phyloP scores from a whole-genome alignment of 352 stramenopile species.

The Blastocystis sp. region DNA sequence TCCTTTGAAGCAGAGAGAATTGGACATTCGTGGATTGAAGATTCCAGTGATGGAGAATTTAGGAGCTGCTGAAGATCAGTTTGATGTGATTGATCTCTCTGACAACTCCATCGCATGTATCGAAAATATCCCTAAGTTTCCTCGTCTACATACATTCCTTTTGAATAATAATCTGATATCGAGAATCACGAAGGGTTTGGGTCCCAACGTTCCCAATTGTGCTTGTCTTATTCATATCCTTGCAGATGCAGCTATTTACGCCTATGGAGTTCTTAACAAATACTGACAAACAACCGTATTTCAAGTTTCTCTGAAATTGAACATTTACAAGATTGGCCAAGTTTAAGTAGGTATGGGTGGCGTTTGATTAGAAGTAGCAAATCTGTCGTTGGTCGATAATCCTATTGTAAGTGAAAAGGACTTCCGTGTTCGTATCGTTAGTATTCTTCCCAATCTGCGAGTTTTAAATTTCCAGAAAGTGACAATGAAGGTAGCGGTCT shows the following conservation, averaged over 20 bases:
- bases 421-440: constrained; percentile 44
- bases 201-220: constrained; percentile 42
- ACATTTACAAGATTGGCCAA: constrained; percentile 59
- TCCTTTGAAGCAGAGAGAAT: constrained; percentile 49
- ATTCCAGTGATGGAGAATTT: constrained; percentile 66
- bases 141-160: constrained; percentile 49
- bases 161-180: constrained; percentile 51
- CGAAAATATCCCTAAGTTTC: constrained; percentile 66
- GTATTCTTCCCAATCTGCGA: constrained; percentile 54
- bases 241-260: background rate
- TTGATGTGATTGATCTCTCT: constrained; percentile 63
- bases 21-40: constrained; percentile 54
- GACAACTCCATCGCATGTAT: constrained; percentile 61
- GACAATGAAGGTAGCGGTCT: constrained; percentile 3
- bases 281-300: constrained; percentile 67
- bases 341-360: background rate
- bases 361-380: background rate
- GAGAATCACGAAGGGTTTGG: background rate
- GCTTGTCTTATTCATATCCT: constrained; percentile 59
- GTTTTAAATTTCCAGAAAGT: constrained; percentile 65
- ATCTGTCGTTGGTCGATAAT: constrained; percentile 61
- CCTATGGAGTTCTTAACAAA: background rate
- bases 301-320: constrained; percentile 53
- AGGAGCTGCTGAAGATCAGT: constrained; percentile 61
- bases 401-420: constrained; percentile 37